A percentile compares a stretch with the other conserved stretches of the same genome.
phyloP scores from a whole-genome alignment of 2,329 filamentous ascomycete species.

The Diplocarpon mali region DNA sequence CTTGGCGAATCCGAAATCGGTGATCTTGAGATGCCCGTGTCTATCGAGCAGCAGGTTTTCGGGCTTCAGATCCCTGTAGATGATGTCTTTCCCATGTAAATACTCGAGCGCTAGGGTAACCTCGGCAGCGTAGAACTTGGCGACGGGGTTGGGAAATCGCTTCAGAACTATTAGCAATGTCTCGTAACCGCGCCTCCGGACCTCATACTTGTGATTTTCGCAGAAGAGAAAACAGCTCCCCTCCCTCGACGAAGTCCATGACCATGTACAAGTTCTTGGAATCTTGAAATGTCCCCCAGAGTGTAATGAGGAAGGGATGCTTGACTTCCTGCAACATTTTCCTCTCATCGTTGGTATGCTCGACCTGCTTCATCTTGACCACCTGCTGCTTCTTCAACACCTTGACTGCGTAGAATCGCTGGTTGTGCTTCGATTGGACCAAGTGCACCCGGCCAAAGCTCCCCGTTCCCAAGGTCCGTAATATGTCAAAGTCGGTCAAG shows the following conservation, averaged over 20 bases:
- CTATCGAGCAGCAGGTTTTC: constrained; percentile 87
- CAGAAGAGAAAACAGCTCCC: constrained; percentile 89
- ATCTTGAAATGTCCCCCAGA: constrained; percentile 98
- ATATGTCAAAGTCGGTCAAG: constrained; percentile 76
- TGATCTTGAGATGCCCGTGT: constrained; percentile 92
- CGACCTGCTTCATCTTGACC: constrained; percentile 99
- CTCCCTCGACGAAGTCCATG: constrained; percentile 99
- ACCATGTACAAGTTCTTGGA: constrained; percentile 97
- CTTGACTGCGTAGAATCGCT: constrained; percentile 96
- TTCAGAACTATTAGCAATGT: constrained; percentile 30
- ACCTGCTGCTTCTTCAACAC: constrained; percentile 97
- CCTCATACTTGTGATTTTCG: constrained; percentile 70
- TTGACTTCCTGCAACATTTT: constrained; percentile 94
- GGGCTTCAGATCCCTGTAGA: constrained; percentile 94
- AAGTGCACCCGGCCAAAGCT: constrained; percentile 95
- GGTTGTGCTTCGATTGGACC: constrained; percentile 95
- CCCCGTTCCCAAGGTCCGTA: constrained; percentile 87
- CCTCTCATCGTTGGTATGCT: constrained; percentile 97
- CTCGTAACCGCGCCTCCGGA: neutral
- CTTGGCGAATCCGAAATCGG: constrained; percentile 97
- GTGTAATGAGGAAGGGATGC: constrained; percentile 92
- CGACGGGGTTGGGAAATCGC: constrained; percentile 97
- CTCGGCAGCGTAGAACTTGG: constrained; percentile 98
- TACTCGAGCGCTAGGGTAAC: constrained; percentile 94
- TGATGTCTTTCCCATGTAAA: constrained; percentile 87